Evolutionary conservation across 2,329 filamentous ascomycete species (phyloP).

Genomic region (Neofusicoccum cordaticola): DNA sequence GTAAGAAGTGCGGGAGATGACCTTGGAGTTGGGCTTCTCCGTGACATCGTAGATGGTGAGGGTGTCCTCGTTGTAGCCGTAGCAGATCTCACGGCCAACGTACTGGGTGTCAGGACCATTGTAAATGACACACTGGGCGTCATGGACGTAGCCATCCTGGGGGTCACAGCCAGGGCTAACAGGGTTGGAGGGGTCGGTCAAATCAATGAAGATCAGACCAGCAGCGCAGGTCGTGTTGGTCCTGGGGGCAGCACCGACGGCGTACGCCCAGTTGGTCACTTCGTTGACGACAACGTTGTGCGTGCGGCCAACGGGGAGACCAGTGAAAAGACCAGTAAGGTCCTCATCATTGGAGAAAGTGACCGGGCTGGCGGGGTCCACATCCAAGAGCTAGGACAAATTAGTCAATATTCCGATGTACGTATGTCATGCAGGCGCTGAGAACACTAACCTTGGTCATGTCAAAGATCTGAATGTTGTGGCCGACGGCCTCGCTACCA

Average conservation of each 20-base stretch:
- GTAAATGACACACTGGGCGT: conserved; percentile 59
- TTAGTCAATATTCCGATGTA: background rate
- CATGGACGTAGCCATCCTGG: conserved; percentile 59
- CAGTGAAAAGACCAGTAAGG: conserved; percentile 32
- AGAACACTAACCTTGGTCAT: conserved; percentile 45
- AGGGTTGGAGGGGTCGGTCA: conserved; percentile 53
- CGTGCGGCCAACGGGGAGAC: conserved; percentile 34
- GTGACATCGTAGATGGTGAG: conserved; percentile 54
- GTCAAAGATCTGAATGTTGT: conserved; percentile 63
- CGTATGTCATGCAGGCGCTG: conserved; percentile 12
- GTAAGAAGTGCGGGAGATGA: conserved; percentile 56
- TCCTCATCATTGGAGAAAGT: conserved; percentile 34
- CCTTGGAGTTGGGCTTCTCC: conserved; percentile 44
- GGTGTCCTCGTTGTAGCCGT: conserved; percentile 55
- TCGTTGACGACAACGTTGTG: conserved; percentile 41
- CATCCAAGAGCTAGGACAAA: conserved; percentile 24
- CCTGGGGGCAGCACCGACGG: conserved; percentile 35
- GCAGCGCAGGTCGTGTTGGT: conserved; percentile 42
- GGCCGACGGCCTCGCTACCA: conserved; percentile 39
- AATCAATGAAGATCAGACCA: conserved; percentile 59
- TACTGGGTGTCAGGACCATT: conserved; percentile 51
- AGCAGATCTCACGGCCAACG: conserved; percentile 53
- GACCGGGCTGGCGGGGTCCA: conserved; percentile 34
- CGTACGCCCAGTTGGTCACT: conserved; percentile 37
- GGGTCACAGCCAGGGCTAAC: conserved; percentile 54